Percentiles rank a stretch among this genome's conserved stretches.
phyloP scores from a whole-genome alignment of 2,329 filamentous ascomycete species.

The Lizonia empirigonia region DNA sequence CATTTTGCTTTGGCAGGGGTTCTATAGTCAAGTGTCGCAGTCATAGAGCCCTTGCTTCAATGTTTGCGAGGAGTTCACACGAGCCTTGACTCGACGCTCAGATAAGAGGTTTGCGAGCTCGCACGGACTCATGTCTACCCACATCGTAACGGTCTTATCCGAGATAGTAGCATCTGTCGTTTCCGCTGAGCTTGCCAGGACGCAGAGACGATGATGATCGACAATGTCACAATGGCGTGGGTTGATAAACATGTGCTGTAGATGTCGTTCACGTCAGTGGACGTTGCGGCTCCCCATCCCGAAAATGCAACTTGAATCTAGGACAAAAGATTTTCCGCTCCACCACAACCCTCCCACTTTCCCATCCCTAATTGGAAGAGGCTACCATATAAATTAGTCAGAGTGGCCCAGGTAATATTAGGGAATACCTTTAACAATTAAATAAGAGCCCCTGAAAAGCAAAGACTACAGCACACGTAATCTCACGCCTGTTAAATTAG shows the following conservation, averaged over 20 bases:
- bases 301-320: background rate
- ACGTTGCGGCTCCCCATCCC: conserved; percentile 12
- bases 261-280: conserved; percentile 15
- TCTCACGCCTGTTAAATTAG: no score
- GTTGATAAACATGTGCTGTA: conserved; percentile 7
- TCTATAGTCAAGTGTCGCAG: conserved; percentile 2
- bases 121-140: background rate
- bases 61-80: conserved; percentile 16
- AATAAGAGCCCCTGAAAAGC: no score
- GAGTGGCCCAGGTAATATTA: no score
- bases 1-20: background rate
- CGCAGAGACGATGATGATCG: conserved; percentile 7
- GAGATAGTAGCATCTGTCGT: background rate
- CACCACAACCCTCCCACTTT: background rate
- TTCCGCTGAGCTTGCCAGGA: conserved; percentile 3
- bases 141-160: background rate
- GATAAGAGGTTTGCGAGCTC: conserved; percentile 15
- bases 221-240: conserved; percentile 10
- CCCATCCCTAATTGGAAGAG: conserved; percentile 4
- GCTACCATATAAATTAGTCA: no score
- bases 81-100: conserved; percentile 15
- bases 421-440: no score
- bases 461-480: no score
- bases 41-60: conserved; percentile 8
- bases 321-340: conserved; percentile 3